Conservation (phyloP, 441 rosid genomes). For the Populus hybrid region DNA sequence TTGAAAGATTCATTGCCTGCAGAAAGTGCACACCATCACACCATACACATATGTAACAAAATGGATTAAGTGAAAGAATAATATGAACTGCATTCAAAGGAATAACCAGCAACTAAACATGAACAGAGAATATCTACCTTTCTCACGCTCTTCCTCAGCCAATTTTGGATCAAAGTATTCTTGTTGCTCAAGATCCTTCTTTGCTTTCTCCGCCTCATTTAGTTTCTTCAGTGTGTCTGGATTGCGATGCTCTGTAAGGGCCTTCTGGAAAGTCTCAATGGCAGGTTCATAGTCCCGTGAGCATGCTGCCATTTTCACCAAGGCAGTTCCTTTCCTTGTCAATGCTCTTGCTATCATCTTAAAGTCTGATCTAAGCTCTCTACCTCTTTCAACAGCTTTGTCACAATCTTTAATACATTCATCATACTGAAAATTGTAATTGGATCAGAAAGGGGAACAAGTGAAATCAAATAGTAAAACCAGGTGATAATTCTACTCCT, state of each 20-base stretch:
- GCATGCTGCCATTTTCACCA: slow-evolving; percentile 69
- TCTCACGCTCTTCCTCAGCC: slow-evolving; percentile 95
- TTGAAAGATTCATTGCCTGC: slow-evolving; percentile 86
- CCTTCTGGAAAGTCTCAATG: slow-evolving; percentile 90
- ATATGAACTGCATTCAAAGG: no score
- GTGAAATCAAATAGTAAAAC: neutral
- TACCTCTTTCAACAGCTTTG: slow-evolving; percentile 94
- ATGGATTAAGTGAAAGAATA: no score
- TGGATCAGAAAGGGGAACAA: neutral
- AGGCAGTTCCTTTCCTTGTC: slow-evolving; percentile 91
- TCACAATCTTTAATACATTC: slow-evolving; percentile 90
- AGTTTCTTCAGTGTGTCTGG: slow-evolving; percentile 89
- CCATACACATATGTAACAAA: neutral
- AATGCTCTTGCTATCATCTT: slow-evolving; percentile 94
- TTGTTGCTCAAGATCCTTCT: slow-evolving; percentile 84
- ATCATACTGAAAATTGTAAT: slow-evolving; percentile 47
- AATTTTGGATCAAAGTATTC: slow-evolving; percentile 81
- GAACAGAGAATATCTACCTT: slow-evolving; percentile 42
- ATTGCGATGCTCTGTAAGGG: slow-evolving; percentile 94
- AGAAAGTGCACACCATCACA: neutral
- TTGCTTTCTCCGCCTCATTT: slow-evolving; percentile 87
- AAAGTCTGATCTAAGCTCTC: slow-evolving; percentile 89
- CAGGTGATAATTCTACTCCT: neutral
- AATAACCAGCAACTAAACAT: neutral
- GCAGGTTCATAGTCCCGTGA: slow-evolving; percentile 76